These are phyloP conservation scores for Cyberlindnera amylophila DNA, from an alignment of 805 yeast genomes.

Conservation along the genomic window DNA sequence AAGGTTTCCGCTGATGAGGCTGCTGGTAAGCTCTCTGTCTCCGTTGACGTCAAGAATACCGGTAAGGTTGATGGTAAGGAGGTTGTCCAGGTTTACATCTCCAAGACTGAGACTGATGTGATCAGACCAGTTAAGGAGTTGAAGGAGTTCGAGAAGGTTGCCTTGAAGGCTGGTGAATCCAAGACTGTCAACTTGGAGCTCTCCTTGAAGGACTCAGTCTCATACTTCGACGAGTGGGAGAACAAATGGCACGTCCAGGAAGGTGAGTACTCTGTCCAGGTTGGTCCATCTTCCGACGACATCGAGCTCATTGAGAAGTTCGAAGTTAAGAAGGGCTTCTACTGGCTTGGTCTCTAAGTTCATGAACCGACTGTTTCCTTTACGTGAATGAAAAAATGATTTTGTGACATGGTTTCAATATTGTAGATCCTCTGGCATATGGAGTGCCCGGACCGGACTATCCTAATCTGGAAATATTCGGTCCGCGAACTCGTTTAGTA, in stretches of 20 bases:
- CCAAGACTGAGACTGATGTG: slow-evolving; percentile 31
- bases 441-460: too few relatives aligned
- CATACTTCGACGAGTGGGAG: slow-evolving; percentile 48
- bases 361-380: neutral
- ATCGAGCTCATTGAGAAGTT: slow-evolving; percentile 25
- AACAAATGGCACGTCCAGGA: slow-evolving; percentile 48
- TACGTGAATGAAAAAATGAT: slow-evolving; percentile 2
- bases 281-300: slow-evolving; percentile 40
- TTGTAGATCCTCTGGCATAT: neutral
- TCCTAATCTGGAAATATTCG: too few relatives aligned
- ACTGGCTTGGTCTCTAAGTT: slow-evolving; percentile 24
- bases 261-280: slow-evolving; percentile 47
- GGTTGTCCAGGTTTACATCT: slow-evolving; percentile 51
- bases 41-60: slow-evolving; percentile 43
- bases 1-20: slow-evolving; percentile 30
- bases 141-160: slow-evolving; percentile 52
- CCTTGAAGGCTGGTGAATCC: slow-evolving; percentile 41
- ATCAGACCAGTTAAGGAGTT: slow-evolving; percentile 57
- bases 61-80: slow-evolving; percentile 50
- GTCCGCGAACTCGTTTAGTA: too few relatives aligned
- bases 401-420: slow-evolving; percentile 3
- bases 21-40: slow-evolving; percentile 24
- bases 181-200: slow-evolving; percentile 35
- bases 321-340: slow-evolving; percentile 20
- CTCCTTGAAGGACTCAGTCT: slow-evolving; percentile 45